Evolutionary conservation across 768 basidiomycete species (phyloP).

Genomic region (Galerina sulciceps): DNA sequence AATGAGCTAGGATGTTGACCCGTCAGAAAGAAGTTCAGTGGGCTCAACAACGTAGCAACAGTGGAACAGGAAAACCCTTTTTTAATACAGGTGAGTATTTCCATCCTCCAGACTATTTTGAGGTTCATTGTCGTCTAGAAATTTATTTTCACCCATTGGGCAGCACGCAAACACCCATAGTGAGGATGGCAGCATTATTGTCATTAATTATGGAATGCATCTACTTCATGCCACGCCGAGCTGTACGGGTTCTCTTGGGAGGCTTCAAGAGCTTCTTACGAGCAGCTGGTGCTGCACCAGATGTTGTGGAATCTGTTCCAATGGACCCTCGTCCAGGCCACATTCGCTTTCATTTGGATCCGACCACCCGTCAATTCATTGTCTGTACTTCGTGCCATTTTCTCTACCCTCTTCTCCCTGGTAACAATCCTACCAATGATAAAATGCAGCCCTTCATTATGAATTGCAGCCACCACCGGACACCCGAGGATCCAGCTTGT

Average conservation of each 20-base stretch:
- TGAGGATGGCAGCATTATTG: neutral
- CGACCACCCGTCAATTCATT: constrained; percentile 20
- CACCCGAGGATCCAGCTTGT: constrained; percentile 15
- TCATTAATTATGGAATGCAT: constrained; percentile 16
- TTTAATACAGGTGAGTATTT: constrained; percentile 18
- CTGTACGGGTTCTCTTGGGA: constrained; percentile 20
- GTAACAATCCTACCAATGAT: neutral
- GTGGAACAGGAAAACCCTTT: neutral
- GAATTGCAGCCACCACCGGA: neutral
- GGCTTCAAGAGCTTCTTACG: constrained; percentile 20
- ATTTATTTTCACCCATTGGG: neutral
- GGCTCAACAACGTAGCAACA: constrained; percentile 13
- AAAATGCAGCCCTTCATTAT: neutral
- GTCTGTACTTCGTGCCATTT: constrained; percentile 28
- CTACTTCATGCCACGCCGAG: constrained; percentile 21
- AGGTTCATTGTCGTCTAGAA: neutral
- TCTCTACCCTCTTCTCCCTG: constrained; percentile 17
- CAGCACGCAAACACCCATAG: neutral
- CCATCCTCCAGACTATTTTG: neutral
- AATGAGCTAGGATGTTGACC: neutral
- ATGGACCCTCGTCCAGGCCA: constrained; percentile 24
- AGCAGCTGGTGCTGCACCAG: neutral
- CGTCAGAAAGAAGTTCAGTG: constrained; percentile 6
- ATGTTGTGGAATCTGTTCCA: constrained; percentile 12
- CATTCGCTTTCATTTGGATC: constrained; percentile 23